A percentile compares a stretch with the other conserved stretches of the same genome.
Evolutionary conservation across 768 basidiomycete species (phyloP).

Genomic region (Cubamyces lactineus): DNA sequence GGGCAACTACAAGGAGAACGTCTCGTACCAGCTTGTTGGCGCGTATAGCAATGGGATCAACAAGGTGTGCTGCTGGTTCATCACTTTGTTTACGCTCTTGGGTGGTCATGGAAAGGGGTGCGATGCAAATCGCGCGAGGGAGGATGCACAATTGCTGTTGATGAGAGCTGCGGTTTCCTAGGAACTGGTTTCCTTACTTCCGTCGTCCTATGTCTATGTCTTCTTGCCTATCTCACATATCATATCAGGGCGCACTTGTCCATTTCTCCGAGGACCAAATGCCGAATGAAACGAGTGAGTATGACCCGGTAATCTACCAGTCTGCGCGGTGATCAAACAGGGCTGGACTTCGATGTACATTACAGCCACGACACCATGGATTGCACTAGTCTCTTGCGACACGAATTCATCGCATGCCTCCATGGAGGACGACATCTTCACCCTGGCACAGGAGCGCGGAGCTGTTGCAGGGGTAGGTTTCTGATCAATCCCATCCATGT

Average conservation of each 20-base stretch:
- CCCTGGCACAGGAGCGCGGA: conserved; percentile 75
- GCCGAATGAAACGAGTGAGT: conserved; percentile 51
- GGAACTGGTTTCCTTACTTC: background rate
- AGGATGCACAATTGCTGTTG: background rate
- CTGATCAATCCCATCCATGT: background rate
- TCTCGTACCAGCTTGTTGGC: conserved; percentile 65
- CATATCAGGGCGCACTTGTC: conserved; percentile 71
- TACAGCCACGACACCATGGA: conserved; percentile 79
- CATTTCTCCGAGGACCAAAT: conserved; percentile 75
- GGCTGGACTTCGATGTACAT: background rate
- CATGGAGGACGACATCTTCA: conserved; percentile 73
- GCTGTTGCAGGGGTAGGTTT: conserved; percentile 75
- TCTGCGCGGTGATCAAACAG: too few species aligned
- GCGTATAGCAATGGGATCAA: conserved; percentile 51
- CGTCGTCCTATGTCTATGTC: background rate
- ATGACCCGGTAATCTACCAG: background rate
- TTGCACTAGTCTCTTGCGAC: conserved; percentile 87
- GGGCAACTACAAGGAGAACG: conserved; percentile 42
- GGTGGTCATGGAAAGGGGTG: background rate
- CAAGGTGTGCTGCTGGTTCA: conserved; percentile 46
- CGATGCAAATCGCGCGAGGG: background rate
- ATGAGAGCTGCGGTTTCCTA: too few species aligned
- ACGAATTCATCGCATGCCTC: conserved; percentile 69
- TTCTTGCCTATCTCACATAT: background rate
- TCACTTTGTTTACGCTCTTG: background rate